Base-by-base conservation (phyloP, 257 asterid genomes). In the Anisodus acutangulus region DNA sequence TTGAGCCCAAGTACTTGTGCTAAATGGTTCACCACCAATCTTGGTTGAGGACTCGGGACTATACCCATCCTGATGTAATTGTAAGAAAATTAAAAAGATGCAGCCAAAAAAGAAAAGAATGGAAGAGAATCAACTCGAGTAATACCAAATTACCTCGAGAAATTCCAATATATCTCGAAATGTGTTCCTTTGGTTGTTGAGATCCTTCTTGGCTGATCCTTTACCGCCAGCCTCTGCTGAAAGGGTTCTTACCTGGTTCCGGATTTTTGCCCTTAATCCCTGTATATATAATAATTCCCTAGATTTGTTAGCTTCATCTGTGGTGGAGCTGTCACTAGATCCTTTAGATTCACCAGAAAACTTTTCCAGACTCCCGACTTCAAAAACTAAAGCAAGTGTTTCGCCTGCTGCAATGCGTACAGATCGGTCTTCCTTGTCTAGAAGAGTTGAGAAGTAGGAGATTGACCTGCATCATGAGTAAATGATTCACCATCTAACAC, bases 331-430 rank as follows among this genome's bases (percentile, higher is more conserved):
- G 71, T 92, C 98, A 83, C 88, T 35, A 81, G 95, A 87, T 80
- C 72, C 90, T 85, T 87, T 94, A 66, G 86, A 26, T 82, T 90
- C 98, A 72, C 89, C 91, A 76, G 88, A 89, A 86, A 95, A 93
- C 81, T 95, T 95, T 78, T 95, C 99, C 84, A 97, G 87, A 90
- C 90, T 91, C 63, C 97, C 98, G 2, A 87, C 72, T 90, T 97
- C 99, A 85, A 93, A 93, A 57, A 95, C 91, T 85, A 95, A 83
- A 68, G 98, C 98, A 84, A 97, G 97, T 55, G 97, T 95, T 91
- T 97, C 99, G 67, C 99, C 99, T 83, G 97, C 97, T 60, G 95
- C 97, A 76, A 97, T 95, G 79, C 99, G 95, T 22, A 97, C 89
- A 39, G 90, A 78, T 88, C 98, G 88, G 83, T 97, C 98, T 59